Evolutionary conservation across 1,284 basidiomycete genomes (phyloP).

Genomic region (Cryptococcus sp.): DNA sequence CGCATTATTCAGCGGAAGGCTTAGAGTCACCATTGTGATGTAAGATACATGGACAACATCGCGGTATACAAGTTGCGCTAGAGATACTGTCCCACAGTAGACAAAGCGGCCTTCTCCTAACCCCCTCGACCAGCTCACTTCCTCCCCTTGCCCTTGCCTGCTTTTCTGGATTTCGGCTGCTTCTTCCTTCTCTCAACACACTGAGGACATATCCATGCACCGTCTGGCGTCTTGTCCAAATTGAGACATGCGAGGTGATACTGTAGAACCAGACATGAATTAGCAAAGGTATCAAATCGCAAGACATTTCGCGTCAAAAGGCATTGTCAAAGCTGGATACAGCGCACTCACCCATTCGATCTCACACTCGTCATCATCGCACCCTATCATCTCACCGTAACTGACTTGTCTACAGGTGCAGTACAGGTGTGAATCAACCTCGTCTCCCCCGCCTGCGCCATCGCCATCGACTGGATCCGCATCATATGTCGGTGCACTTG

Average conservation of each 20-base stretch:
- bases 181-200: conserved; percentile 42
- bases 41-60: too few relatives aligned
- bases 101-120: too few relatives aligned
- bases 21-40: too few relatives aligned
- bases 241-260: conserved; percentile 83
- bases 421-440: conserved; percentile 67
- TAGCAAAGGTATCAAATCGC: too few relatives aligned
- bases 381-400: conserved; percentile 87
- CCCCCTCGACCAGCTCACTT: conserved; percentile 8
- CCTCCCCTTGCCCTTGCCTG: conserved; percentile 20
- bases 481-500: conserved; percentile 3
- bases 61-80: too few relatives aligned
- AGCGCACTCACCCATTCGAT: conserved; percentile 80
- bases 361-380: conserved; percentile 81
- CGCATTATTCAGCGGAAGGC: too few relatives aligned
- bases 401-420: conserved; percentile 85
- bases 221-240: conserved; percentile 68
- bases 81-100: too few relatives aligned
- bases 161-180: conserved; percentile 34
- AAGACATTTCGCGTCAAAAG: too few relatives aligned
- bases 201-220: conserved; percentile 78
- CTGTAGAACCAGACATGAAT: conserved; percentile 52
- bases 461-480: conserved; percentile 13
- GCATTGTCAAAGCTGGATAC: too few relatives aligned
- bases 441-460: conserved; percentile 20